Conservation (phyloP, 768 basidiomycete genomes). For the Piloderma croceum region DNA sequence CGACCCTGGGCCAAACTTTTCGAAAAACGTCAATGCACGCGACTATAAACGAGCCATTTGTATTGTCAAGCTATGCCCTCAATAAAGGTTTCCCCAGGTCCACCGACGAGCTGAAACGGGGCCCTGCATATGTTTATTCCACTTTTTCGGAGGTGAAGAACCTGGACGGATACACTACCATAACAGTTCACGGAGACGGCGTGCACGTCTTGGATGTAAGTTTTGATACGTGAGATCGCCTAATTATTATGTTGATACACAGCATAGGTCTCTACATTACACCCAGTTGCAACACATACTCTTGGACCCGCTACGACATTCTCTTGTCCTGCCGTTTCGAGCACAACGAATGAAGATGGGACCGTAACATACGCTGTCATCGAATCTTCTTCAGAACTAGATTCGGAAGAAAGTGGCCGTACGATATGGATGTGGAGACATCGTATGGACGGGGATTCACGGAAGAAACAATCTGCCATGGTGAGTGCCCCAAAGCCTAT, state of each 20-base stretch:
- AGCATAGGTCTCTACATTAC: conserved; percentile 54
- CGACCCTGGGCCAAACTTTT: too few species aligned
- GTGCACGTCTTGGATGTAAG: conserved; percentile 70
- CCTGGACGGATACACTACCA: conserved; percentile 55
- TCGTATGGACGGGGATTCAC: conserved; percentile 6
- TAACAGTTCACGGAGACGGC: conserved; percentile 69
- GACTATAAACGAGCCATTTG: conserved; percentile 35
- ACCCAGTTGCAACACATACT: conserved; percentile 63
- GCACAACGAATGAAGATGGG: conserved; percentile 31
- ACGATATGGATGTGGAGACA: neutral
- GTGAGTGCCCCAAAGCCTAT: conserved; percentile 2
- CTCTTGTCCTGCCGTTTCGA: conserved; percentile 51
- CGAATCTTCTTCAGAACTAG: conserved; percentile 31
- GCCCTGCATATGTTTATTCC: conserved; percentile 29
- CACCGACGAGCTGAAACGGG: conserved; percentile 13
- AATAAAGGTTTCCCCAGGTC: conserved; percentile 12
- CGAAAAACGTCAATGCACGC: conserved; percentile 27
- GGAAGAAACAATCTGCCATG: conserved; percentile 5
- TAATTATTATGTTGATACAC: conserved; percentile 2
- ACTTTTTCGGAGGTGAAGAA: conserved; percentile 26
- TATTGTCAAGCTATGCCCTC: conserved; percentile 34
- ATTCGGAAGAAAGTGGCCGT: conserved; percentile 18
- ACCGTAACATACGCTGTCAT: conserved; percentile 57
- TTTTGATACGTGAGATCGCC: conserved; percentile 2
- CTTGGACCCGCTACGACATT: conserved; percentile 63